These are phyloP conservation scores for Cutaneotrichosporon sp. DNA, from an alignment of 1,284 basidiomycete species.

Conservation along the genomic window DNA sequence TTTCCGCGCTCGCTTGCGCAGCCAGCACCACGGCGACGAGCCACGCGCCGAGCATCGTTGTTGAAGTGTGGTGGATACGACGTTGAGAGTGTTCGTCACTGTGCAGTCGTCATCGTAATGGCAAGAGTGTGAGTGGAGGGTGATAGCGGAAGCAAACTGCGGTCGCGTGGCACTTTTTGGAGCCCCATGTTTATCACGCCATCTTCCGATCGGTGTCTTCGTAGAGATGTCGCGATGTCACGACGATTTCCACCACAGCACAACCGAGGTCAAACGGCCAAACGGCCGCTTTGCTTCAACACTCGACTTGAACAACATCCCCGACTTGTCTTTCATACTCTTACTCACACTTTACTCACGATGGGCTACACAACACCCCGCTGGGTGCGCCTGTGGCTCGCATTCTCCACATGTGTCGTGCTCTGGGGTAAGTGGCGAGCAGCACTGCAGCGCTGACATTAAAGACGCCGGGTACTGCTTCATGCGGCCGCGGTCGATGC, in stretches of 20 bases:
- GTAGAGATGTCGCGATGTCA: conserved; percentile 3
- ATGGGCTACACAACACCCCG: conserved; percentile 36
- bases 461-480: conserved; percentile 66
- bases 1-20: conserved; percentile 2
- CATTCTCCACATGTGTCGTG: conserved; percentile 55
- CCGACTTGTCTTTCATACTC: not conserved
- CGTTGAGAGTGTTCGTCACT: too few relatives aligned
- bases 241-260: not conserved
- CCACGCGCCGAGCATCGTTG: conserved; percentile 9
- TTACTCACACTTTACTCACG: not conserved
- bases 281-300: too few relatives aligned
- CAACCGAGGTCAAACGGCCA: too few relatives aligned
- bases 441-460: not conserved
- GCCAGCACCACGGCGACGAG: conserved; percentile 10
- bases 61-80: not conserved
- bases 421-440: conserved; percentile 48
- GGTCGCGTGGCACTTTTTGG: not conserved
- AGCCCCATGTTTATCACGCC: conserved; percentile 2
- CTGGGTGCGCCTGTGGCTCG: conserved; percentile 68
- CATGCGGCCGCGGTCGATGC: conserved; percentile 60
- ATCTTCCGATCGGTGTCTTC: not conserved
- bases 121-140: not conserved
- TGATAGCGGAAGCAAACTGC: not conserved
- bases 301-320: too few relatives aligned
- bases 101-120: not conserved